phyloP scores from a whole-genome alignment of 495 filamentous ascomycete species.

The Penicillium subrubescens region DNA sequence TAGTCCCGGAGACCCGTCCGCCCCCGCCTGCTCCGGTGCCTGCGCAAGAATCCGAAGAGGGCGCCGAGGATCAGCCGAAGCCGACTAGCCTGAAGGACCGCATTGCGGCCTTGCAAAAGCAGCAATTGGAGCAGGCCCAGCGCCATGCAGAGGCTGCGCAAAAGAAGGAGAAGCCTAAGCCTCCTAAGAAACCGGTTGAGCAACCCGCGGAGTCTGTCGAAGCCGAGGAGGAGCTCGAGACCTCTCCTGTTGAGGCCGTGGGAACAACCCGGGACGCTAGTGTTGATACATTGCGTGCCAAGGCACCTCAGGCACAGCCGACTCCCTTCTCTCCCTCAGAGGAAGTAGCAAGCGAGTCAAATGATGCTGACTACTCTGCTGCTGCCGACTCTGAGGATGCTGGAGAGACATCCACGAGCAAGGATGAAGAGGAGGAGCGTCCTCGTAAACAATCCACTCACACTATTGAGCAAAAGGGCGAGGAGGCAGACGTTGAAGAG shows the following conservation, averaged over 20 bases:
- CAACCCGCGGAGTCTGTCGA: conserved; percentile 37
- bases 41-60: conserved; percentile 55
- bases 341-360: conserved; percentile 71
- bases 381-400: conserved; percentile 84
- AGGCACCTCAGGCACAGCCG: conserved; percentile 46
- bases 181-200: conserved; percentile 78
- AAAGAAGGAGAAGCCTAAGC: conserved; percentile 89
- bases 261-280: conserved; percentile 52
- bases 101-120: conserved; percentile 90
- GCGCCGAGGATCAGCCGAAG: conserved; percentile 75
- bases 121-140: conserved; percentile 83
- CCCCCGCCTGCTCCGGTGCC: conserved; percentile 46
- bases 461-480: conserved; percentile 20
- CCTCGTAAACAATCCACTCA: conserved; percentile 24
- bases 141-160: conserved; percentile 76
- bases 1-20: conserved; percentile 57
- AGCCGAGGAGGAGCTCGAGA: conserved; percentile 30
- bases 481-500: conserved; percentile 53
- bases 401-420: conserved; percentile 72
- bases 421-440: conserved; percentile 70
- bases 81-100: conserved; percentile 91
- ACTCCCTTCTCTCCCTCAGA: conserved; percentile 48
- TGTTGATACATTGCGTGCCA: conserved; percentile 55
- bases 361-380: conserved; percentile 88
- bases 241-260: conserved; percentile 50